A percentile compares a stretch with the other conserved stretches of the same genome.
phyloP scores from a whole-genome alignment of 1,284 basidiomycete genomes.

The Tausonia pullulans region DNA sequence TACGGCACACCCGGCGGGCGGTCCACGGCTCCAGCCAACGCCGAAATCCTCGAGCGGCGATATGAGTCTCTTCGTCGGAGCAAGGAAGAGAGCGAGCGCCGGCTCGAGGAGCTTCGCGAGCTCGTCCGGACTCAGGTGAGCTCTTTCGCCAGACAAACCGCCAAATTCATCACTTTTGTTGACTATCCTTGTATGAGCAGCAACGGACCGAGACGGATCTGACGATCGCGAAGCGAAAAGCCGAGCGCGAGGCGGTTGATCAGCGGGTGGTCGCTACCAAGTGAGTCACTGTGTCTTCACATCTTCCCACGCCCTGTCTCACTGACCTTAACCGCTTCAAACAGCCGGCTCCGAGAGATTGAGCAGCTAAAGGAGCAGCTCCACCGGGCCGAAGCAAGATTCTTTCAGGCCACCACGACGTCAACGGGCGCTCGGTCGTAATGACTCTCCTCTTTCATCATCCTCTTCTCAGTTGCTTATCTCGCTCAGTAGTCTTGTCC shows the following conservation, averaged over 20 bases:
- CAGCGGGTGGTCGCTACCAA: slow-evolving; percentile 24
- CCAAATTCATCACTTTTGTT: not conserved
- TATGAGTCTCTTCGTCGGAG: not conserved
- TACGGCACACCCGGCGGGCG: not conserved
- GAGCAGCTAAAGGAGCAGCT: slow-evolving; percentile 11
- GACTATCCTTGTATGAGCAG: slow-evolving; percentile 31
- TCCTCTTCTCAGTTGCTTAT: not conserved
- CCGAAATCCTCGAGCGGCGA: not conserved
- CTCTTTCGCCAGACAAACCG: not conserved
- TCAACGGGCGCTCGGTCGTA: not conserved
- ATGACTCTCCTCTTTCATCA: not conserved
- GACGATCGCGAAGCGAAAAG: slow-evolving; percentile 57
- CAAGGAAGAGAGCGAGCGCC: slow-evolving; percentile 4
- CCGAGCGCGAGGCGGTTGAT: slow-evolving; percentile 61
- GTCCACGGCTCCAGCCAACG: not conserved
- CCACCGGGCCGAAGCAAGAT: not conserved
- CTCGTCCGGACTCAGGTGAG: slow-evolving; percentile 10
- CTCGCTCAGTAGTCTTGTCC: not conserved
- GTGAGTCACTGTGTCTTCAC: slow-evolving; percentile 30
- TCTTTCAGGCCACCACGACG: not conserved
- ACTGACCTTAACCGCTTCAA: no score
- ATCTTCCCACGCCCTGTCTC: not conserved
- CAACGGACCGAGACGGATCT: slow-evolving; percentile 58
- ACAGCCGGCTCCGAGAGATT: slow-evolving; percentile 8
- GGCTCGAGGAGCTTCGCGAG: slow-evolving; percentile 12